A percentile compares a stretch with the other conserved stretches of the same genome.
These are phyloP conservation scores for Apocynum venetum DNA, from an alignment of 257 asterid species.

Conservation along the genomic window DNA sequence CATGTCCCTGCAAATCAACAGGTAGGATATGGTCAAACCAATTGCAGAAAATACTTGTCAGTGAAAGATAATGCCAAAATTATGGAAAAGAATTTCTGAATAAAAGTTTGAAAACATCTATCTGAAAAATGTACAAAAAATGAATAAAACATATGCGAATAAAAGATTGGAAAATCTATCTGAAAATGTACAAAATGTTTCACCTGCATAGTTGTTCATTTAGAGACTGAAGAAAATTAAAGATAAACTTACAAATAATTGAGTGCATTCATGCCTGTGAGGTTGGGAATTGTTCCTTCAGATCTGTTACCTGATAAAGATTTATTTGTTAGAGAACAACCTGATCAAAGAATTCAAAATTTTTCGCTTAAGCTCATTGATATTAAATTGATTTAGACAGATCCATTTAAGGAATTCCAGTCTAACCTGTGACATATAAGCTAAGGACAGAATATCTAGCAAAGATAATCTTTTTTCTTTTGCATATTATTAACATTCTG, in stretches of 20 bases:
- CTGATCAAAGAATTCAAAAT: slow-evolving; percentile 43
- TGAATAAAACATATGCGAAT: background rate
- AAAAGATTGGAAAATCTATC: background rate
- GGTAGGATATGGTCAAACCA: background rate
- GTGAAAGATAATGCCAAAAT: background rate
- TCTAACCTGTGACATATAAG: too few species aligned
- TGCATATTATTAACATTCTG: too few species aligned
- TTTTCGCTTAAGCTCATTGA: too few species aligned
- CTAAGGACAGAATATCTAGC: too few species aligned
- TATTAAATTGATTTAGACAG: too few species aligned
- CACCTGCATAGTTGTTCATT: background rate
- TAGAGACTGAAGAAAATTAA: slow-evolving; percentile 2
- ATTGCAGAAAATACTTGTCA: background rate
- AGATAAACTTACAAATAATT: slow-evolving; percentile 51
- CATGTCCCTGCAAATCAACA: slow-evolving; percentile 68
- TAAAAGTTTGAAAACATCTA: background rate
- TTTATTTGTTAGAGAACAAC: slow-evolving; percentile 76
- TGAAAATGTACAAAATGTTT: background rate
- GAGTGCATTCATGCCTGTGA: slow-evolving; percentile 49
- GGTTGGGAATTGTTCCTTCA: slow-evolving; percentile 63
- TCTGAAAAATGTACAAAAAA: background rate
- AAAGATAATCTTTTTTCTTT: too few species aligned
- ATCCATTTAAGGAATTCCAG: too few species aligned
- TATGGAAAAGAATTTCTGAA: background rate
- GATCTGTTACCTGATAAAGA: too few species aligned